Evolutionary conservation across 352 stramenopile species (phyloP).

Genomic region (Chrysophaeum taylorii): DNA sequence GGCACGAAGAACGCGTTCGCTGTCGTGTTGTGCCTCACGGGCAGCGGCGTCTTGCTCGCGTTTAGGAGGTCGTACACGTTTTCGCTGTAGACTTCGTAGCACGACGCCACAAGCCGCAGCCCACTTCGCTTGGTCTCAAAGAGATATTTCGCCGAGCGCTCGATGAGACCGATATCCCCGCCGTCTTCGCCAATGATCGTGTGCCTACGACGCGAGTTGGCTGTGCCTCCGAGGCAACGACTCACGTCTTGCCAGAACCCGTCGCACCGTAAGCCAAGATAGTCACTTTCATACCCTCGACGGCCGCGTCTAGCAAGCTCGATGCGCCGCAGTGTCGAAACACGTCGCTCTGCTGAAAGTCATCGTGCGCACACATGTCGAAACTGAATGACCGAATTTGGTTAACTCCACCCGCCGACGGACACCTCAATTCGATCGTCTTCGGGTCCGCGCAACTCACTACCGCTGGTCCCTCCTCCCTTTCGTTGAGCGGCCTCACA

Average conservation of each 20-base stretch:
- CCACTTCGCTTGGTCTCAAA: background rate
- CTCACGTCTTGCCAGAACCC: slow-evolving; percentile 26
- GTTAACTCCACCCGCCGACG: background rate
- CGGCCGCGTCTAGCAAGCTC: slow-evolving; percentile 1
- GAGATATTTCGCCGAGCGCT: slow-evolving; percentile 14
- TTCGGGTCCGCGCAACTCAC: background rate
- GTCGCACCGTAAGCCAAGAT: slow-evolving; percentile 30
- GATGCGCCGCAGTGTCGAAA: background rate
- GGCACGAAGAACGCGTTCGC: slow-evolving; percentile 19
- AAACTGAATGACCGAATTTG: background rate
- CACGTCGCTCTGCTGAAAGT: background rate
- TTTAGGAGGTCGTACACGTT: slow-evolving; percentile 24
- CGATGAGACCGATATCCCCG: slow-evolving; percentile 14
- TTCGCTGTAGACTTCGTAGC: slow-evolving; percentile 31
- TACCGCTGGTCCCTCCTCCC: background rate
- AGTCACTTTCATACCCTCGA: slow-evolving; percentile 16
- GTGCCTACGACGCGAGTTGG: background rate
- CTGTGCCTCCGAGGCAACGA: slow-evolving; percentile 12
- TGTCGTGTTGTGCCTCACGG: slow-evolving; percentile 6
- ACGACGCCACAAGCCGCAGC: slow-evolving; percentile 16
- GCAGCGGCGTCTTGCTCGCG: background rate
- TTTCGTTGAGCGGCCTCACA: background rate
- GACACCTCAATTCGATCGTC: background rate
- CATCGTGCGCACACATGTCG: background rate
- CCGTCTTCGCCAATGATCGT: background rate